Conservation (phyloP, 768 basidiomycete genomes). For the Leccinum obscurum region DNA sequence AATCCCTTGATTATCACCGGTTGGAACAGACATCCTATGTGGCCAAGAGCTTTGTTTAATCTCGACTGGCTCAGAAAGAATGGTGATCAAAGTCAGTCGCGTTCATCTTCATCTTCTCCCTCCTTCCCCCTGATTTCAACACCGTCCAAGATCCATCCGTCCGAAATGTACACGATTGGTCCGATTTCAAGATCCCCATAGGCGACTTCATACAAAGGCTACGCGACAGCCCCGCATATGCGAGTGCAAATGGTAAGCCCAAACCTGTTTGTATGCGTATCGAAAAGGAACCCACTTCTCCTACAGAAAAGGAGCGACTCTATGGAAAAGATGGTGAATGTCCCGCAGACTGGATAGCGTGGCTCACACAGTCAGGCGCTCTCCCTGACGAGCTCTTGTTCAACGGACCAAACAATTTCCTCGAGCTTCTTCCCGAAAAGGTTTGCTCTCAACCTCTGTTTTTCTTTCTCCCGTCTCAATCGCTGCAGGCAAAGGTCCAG, state of each 20-base stretch:
- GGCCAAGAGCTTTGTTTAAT: constrained; percentile 57
- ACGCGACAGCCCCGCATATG: constrained; percentile 37
- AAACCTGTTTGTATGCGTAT: background rate
- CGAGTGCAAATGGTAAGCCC: constrained; percentile 39
- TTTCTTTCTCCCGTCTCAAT: constrained; percentile 5
- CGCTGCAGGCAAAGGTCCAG: constrained; percentile 57
- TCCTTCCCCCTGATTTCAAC: constrained; percentile 10
- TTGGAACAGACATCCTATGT: constrained; percentile 52
- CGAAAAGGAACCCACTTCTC: background rate
- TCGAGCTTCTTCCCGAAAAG: constrained; percentile 52
- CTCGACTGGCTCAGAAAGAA: constrained; percentile 52
- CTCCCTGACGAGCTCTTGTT: constrained; percentile 58
- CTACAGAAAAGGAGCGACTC: constrained; percentile 54
- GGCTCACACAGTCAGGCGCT: constrained; percentile 47
- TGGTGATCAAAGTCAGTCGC: constrained; percentile 27
- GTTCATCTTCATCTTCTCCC: background rate
- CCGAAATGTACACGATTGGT: constrained; percentile 61
- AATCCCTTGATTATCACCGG: constrained; percentile 64
- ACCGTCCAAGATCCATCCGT: constrained; percentile 50
- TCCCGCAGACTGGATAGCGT: constrained; percentile 62
- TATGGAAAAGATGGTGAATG: constrained; percentile 82
- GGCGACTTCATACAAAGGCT: constrained; percentile 52
- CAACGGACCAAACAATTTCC: constrained; percentile 54
- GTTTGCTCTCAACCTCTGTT: constrained; percentile 36
- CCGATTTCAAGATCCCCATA: constrained; percentile 53